Base-by-base conservation (phyloP, 2,329 filamentous ascomycete species). In the Cercospora janseana region DNA sequence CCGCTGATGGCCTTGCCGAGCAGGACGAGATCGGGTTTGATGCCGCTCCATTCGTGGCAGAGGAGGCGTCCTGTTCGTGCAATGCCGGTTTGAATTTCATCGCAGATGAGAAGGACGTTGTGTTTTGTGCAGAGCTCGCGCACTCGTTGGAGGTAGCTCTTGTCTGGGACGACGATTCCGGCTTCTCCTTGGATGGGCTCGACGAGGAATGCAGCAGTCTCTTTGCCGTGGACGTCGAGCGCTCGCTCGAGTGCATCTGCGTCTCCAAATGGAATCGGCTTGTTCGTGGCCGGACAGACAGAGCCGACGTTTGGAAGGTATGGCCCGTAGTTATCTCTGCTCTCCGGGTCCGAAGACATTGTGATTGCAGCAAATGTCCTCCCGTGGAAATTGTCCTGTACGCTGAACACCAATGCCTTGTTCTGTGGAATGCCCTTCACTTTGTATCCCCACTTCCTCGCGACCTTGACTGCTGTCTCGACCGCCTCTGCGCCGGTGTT, bases 61-160 rank as follows among this genome's bases (percentile, higher is more conserved):
- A 98, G 83, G 76, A 98, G 87, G 66, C 87, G 88, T 46, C 93
- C 93, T 13, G 93, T 98, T 57, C 93, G 85, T 47, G 90, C 93
- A 67, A 98, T 95, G 60, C 92, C 92, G 4, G 93, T 98, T 74
- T 98, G 93, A 64, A 98, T 96, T 79, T 98, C 93, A 69, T 98
- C 93, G 70, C 88, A 95, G 70, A 98, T 97, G 67, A 98, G 76
- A 40, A 98, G 82, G 29, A 95, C 90, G 58, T 96, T 95, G 79
- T 97, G 83, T 78, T 95, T 87, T 72, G 88, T 89, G 77, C 93
- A 98, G 18, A 97, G 83, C 18, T 80, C 86, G 49, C 89, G 81
- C 37, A 91, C 88, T 65, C 85, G 82, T 60, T 77, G 72, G 26
- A 98, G 81, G 73, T 98, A 98, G 71, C 85, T 85, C 44, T 92